These are phyloP conservation scores for Colletotrichum shisoi DNA, from an alignment of 2,329 filamentous ascomycete genomes.

Conservation along the genomic window DNA sequence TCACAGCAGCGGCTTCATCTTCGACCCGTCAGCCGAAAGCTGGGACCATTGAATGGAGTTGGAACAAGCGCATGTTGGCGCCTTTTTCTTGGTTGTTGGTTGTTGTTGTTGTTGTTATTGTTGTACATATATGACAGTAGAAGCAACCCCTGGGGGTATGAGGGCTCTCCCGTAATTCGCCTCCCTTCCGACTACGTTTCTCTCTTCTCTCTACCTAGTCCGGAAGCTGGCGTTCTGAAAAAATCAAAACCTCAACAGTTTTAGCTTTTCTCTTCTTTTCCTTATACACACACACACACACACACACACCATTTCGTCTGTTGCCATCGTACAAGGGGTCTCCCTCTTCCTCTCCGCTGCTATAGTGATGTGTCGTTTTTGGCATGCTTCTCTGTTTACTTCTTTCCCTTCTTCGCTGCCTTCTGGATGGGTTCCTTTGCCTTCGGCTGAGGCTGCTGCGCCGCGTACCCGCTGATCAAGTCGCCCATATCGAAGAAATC, in stretches of 20 bases:
- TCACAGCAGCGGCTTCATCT: slow-evolving; percentile 20
- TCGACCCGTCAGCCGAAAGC: slow-evolving; percentile 19
- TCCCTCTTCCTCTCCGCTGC: slow-evolving; percentile 3
- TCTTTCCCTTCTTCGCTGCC: slow-evolving; percentile 57
- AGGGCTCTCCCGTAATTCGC: slow-evolving; percentile 31
- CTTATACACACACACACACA: no score
- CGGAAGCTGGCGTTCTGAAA: slow-evolving; percentile 18
- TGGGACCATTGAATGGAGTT: slow-evolving; percentile 10
- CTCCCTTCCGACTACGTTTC: slow-evolving; percentile 23
- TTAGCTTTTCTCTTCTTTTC: neutral
- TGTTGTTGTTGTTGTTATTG: slow-evolving; percentile 22
- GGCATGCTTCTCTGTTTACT: slow-evolving; percentile 48
- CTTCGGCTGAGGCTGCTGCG: slow-evolving; percentile 44
- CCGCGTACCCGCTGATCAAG: slow-evolving; percentile 60
- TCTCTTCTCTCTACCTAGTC: neutral
- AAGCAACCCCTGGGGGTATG: slow-evolving; percentile 26
- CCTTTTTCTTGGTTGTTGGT: slow-evolving; percentile 25
- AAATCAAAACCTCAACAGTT: slow-evolving; percentile 8
- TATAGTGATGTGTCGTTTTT: slow-evolving; percentile 39
- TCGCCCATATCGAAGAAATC: slow-evolving; percentile 54
- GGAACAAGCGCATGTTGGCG: slow-evolving; percentile 29
- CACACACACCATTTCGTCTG: slow-evolving; percentile 3
- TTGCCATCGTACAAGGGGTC: slow-evolving; percentile 32
- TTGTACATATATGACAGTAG: slow-evolving; percentile 43
- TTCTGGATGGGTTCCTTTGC: slow-evolving; percentile 50